Conservation (phyloP, 495 filamentous ascomycete species). For the Penicillium herquei region DNA sequence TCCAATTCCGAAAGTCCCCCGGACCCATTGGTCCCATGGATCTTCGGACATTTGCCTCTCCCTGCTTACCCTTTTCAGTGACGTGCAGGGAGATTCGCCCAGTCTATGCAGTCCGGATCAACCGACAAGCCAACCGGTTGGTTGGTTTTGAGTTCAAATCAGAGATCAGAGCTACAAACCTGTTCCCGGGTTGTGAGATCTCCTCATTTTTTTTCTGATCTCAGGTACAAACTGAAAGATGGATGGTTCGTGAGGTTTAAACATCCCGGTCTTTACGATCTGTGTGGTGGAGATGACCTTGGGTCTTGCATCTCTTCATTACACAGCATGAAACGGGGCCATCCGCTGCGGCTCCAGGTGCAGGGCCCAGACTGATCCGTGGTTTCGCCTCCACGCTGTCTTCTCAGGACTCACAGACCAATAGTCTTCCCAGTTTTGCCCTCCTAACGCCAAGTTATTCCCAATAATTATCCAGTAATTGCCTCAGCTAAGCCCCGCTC, state of each 20-base stretch:
- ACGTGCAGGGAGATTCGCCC: slow-evolving; percentile 13
- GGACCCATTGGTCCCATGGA: slow-evolving; percentile 15
- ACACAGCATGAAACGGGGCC: slow-evolving; percentile 6
- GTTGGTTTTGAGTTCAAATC: slow-evolving; percentile 6
- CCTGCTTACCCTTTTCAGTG: slow-evolving; percentile 23
- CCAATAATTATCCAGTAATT: slow-evolving; percentile 19
- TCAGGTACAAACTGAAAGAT: background rate
- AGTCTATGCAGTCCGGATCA: slow-evolving; percentile 10
- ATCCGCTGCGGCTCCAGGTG: slow-evolving; percentile 19
- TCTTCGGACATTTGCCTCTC: slow-evolving; percentile 9
- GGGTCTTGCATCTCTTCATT: background rate
- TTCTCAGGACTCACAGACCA: slow-evolving; percentile 2
- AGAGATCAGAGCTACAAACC: slow-evolving; percentile 14
- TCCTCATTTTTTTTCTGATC: slow-evolving; percentile 1
- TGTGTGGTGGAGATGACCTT: background rate
- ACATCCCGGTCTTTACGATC: background rate
- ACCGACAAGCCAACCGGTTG: slow-evolving; percentile 9
- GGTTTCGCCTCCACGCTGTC: slow-evolving; percentile 3
- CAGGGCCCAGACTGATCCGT: slow-evolving; percentile 8
- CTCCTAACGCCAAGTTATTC: slow-evolving; percentile 19
- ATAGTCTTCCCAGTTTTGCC: slow-evolving; percentile 1
- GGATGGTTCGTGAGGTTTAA: background rate
- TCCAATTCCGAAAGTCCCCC: slow-evolving; percentile 19
- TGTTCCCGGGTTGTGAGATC: slow-evolving; percentile 8
- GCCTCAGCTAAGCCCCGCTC: slow-evolving; percentile 16